Evolutionary conservation across 176 grass and related monocot genomes (phyloP).

Genomic region (Oryza longistaminata): DNA sequence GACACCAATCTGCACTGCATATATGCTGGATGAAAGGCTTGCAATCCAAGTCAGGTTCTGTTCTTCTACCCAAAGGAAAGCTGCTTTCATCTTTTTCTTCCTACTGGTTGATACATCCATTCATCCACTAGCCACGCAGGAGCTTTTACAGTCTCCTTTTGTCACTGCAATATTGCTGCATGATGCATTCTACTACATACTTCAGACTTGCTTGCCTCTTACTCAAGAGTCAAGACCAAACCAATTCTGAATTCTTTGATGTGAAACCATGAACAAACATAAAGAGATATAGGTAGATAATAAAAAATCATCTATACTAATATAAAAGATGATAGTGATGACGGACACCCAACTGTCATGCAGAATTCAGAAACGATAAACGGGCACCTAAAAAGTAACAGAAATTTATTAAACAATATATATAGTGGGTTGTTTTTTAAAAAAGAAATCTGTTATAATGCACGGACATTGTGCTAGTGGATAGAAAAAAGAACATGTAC

Average conservation of each 20-base stretch:
- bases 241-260: background rate
- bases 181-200: no score
- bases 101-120: background rate
- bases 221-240: slow-evolving; percentile 3
- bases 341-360: no score
- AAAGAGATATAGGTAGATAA: background rate
- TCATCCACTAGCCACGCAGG: background rate
- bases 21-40: slow-evolving; percentile 22
- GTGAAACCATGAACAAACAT: slow-evolving; percentile 18
- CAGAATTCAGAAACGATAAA: no score
- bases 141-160: slow-evolving; percentile 13
- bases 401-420: no score
- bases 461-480: no score
- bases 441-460: no score
- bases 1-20: slow-evolving; percentile 23
- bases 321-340: no score
- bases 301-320: no score
- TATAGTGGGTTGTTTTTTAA: no score
- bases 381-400: no score
- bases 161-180: no score
- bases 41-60: slow-evolving; percentile 27
- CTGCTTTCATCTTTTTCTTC: background rate
- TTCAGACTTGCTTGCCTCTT: background rate
- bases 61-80: slow-evolving; percentile 32
- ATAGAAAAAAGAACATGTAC: no score